Evolutionary conservation across 768 basidiomycete genomes (phyloP).

Genomic region (Leccinum broughii): DNA sequence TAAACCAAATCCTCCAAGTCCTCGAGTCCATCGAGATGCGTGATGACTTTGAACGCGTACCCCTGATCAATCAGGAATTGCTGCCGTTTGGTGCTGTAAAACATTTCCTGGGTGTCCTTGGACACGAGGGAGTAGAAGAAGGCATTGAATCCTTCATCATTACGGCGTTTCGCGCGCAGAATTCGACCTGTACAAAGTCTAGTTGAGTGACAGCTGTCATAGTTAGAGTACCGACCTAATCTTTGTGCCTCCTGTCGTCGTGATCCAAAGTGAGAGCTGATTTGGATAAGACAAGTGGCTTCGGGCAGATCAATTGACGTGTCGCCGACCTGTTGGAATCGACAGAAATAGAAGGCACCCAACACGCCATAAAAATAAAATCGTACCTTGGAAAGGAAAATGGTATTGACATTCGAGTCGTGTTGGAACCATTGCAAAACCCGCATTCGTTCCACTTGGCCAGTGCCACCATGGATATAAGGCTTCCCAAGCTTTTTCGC

Average conservation of each 20-base stretch:
- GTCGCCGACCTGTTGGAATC: slow-evolving; percentile 76
- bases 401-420: slow-evolving; percentile 93
- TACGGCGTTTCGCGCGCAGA: slow-evolving; percentile 92
- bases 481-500: slow-evolving; percentile 91
- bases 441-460: slow-evolving; percentile 93
- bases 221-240: slow-evolving; percentile 56
- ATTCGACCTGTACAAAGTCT: slow-evolving; percentile 69
- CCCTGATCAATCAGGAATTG: slow-evolving; percentile 99
- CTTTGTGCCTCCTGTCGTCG: slow-evolving; percentile 97
- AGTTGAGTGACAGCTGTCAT: slow-evolving; percentile 18
- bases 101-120: slow-evolving; percentile 99
- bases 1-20: slow-evolving; percentile 87
- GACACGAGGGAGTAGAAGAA: slow-evolving; percentile 99
- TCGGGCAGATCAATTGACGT: slow-evolving; percentile 99
- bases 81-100: slow-evolving; percentile 97
- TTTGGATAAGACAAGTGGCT: slow-evolving; percentile 98
- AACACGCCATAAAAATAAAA: slow-evolving; percentile 9
- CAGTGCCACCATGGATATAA: slow-evolving; percentile 95
- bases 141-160: slow-evolving; percentile 99
- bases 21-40: slow-evolving; percentile 92
- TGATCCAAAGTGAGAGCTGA: slow-evolving; percentile 98
- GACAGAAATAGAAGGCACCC: slow-evolving; percentile 17
- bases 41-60: slow-evolving; percentile 99
- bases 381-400: slow-evolving; percentile 92
- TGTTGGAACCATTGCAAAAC: slow-evolving; percentile 96